Conservation (phyloP, 352 stramenopile species). For the Phytophthora agathidicida region DNA sequence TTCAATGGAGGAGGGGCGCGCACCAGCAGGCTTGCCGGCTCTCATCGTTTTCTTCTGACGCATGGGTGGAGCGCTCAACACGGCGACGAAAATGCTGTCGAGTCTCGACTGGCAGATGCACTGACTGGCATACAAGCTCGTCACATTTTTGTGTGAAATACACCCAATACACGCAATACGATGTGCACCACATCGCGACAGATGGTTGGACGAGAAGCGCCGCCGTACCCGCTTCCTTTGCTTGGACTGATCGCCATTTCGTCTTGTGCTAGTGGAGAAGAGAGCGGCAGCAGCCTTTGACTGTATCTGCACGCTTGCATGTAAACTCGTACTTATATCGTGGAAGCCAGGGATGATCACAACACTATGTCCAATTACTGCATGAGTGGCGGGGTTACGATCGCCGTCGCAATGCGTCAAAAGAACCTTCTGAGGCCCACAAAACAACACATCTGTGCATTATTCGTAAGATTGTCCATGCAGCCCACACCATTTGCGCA, state of each 20-base stretch:
- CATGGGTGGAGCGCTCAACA: not conserved
- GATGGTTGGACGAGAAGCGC: constrained; percentile 29
- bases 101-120: no score
- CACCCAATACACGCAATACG: not conserved
- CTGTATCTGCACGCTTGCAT: not conserved
- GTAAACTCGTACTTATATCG: not conserved
- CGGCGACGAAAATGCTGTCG: no score
- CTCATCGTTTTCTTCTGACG: not conserved
- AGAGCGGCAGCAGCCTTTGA: not conserved
- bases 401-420: constrained; percentile 45
- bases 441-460: constrained; percentile 6
- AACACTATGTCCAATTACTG: constrained; percentile 70
- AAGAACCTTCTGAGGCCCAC: constrained; percentile 54
- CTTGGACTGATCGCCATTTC: not conserved
- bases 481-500: no score
- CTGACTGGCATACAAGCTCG: no score
- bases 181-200: constrained; percentile 7
- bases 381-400: constrained; percentile 42
- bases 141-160: constrained; percentile 6
- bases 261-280: not conserved
- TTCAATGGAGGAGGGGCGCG: constrained; percentile 1
- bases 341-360: constrained; percentile 45
- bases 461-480: no score
- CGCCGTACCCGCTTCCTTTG: not conserved
- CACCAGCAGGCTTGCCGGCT: not conserved